Base-by-base conservation (phyloP, 164 flowering plant genomes). In the Macadamia tetraphylla region DNA sequence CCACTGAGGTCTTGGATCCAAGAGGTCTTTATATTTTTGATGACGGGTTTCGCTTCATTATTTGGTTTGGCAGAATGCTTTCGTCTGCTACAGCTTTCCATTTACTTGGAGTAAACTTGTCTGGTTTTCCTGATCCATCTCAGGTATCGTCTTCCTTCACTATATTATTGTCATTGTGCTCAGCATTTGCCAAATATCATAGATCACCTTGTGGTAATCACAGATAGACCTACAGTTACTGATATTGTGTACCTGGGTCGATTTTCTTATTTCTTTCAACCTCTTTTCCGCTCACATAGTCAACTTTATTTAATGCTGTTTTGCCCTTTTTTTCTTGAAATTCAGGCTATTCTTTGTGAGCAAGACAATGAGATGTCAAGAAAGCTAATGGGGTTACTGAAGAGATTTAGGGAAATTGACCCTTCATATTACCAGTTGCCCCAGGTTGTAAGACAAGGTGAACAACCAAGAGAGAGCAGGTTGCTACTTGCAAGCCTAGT, bases 61-160 rank as follows among this genome's bases (percentile, higher is more conserved):
- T 95, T 60, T 95, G 98, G 99, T 85, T 95, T 82, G 99, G 99
- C n/a, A 84, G 85, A 75, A 83, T 76, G 81, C 84, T 91, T 65
- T 78, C 88, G 42, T 84, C 96, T 73, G 96, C 89, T 72, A 70
- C 89, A 30, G 77, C 83, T 31, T 74, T 32, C 70, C 85, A 80
- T 80, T 65, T 95, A 74, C 79, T 93, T 63, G 98, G 97, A 65
- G 74, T 74, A 61, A 92, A 94, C 62, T 83, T 82, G 64, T 82
- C 88, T 58, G 79, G 63, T 18, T 72, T 66, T 42, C 55, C 81
- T 15, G 96, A 89, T 65, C 77, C 79, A 29, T 87, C 96, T 30
- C 82, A 79, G 98, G 99, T 92, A 81, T 60, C 74, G 35, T 31
- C 9, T 43, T 62, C 56, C 14, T 6, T 70, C 29, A 3, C 44